These are phyloP conservation scores for Clitopilus passeckerianus DNA, from an alignment of 768 basidiomycete genomes.

Conservation along the genomic window DNA sequence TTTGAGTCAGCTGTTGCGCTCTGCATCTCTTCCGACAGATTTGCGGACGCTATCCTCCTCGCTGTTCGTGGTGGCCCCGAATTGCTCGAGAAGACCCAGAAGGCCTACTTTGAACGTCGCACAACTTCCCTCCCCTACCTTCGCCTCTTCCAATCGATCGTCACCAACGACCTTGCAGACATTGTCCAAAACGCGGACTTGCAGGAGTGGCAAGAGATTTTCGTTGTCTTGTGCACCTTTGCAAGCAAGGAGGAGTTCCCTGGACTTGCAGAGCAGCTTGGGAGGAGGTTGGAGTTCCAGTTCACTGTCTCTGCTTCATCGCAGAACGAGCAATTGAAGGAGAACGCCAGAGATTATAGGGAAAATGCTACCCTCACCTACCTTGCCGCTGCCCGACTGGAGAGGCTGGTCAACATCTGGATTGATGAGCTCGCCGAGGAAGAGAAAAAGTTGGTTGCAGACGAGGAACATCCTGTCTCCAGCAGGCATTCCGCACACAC, in stretches of 20 bases:
- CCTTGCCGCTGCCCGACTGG: constrained; percentile 84
- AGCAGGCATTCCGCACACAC: constrained; percentile 78
- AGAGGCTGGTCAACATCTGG: constrained; percentile 90
- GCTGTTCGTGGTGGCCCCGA: constrained; percentile 89
- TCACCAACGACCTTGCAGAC: constrained; percentile 87
- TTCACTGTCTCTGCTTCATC: constrained; percentile 54
- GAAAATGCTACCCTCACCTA: constrained; percentile 93
- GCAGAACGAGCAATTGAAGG: constrained; percentile 34
- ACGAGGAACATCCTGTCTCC: constrained; percentile 32
- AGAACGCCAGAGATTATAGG: constrained; percentile 48
- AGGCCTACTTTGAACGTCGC: constrained; percentile 86
- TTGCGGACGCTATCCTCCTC: constrained; percentile 91
- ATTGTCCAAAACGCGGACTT: constrained; percentile 96
- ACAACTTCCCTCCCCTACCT: constrained; percentile 79
- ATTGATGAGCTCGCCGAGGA: constrained; percentile 86
- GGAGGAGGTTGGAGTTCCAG: constrained; percentile 85
- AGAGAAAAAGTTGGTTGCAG: constrained; percentile 48
- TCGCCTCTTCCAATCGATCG: constrained; percentile 91
- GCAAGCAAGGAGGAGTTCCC: constrained; percentile 81
- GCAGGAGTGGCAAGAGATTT: constrained; percentile 93
- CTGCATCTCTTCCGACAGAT: constrained; percentile 84
- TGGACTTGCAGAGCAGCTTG: constrained; percentile 87
- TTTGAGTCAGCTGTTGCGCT: constrained; percentile 89
- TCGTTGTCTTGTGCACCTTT: constrained; percentile 95
- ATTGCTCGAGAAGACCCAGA: constrained; percentile 82